A percentile compares a stretch with the other conserved stretches of the same genome.
phyloP scores from a whole-genome alignment of 176 grass and related monocot species.

The Aegilops tauschii region DNA sequence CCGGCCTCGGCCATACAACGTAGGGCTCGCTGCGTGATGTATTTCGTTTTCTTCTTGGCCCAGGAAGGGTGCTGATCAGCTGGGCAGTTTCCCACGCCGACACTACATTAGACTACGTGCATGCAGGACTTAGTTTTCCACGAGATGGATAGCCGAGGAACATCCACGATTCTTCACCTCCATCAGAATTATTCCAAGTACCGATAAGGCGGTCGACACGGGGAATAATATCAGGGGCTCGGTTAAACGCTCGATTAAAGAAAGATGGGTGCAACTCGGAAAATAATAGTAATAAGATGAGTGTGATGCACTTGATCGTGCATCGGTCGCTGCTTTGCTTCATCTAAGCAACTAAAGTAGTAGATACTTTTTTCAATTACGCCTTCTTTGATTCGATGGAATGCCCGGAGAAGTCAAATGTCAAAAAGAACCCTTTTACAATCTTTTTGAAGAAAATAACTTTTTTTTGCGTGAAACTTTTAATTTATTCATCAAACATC shows the following conservation, averaged over 20 bases:
- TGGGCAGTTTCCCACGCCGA: not conserved
- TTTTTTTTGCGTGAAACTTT: too few relatives aligned
- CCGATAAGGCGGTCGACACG: not conserved
- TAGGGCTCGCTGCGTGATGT: too few relatives aligned
- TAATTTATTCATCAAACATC: too few relatives aligned
- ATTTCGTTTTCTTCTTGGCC: too few relatives aligned
- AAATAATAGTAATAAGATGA: too few relatives aligned
- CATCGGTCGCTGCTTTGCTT: not conserved
- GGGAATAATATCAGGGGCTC: not conserved
- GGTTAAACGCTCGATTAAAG: not conserved
- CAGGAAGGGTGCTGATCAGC: not conserved
- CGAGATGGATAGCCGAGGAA: not conserved
- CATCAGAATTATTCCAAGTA: not conserved
- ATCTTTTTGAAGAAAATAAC: too few relatives aligned
- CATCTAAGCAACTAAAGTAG: not conserved
- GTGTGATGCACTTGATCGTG: not conserved
- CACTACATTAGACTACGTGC: not conserved
- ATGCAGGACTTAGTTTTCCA: not conserved
- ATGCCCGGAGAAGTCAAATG: too few relatives aligned
- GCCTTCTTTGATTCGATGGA: not conserved
- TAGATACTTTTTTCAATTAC: not conserved
- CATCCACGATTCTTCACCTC: not conserved
- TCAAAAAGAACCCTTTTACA: too few relatives aligned
- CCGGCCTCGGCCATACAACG: too few relatives aligned
- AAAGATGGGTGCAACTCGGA: not conserved